These are phyloP conservation scores for Polytrichum commune DNA, from an alignment of 225 moss, liverwort and hornwort species.

Conservation along the genomic window DNA sequence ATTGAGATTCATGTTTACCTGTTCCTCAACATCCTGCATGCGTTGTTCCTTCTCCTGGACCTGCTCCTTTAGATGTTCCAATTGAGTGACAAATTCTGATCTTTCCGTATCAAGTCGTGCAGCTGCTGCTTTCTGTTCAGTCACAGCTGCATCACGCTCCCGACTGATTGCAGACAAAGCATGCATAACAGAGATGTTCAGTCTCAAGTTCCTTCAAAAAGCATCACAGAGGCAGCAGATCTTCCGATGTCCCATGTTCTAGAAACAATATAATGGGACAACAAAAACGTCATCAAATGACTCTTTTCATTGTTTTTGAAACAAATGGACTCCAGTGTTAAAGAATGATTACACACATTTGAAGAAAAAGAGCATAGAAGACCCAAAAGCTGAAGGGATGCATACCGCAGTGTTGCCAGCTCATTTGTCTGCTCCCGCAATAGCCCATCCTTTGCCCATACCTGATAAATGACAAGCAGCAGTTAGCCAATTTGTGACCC, in stretches of 20 bases:
- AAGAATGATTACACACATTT: too few species aligned
- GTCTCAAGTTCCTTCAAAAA: too few species aligned
- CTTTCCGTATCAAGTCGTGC: constrained; percentile 78
- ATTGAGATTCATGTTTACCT: constrained; percentile 38
- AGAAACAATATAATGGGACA: too few species aligned
- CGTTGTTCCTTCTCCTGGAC: constrained; percentile 73
- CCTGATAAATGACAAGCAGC: constrained; percentile 52
- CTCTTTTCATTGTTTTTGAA: too few species aligned
- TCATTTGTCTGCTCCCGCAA: constrained; percentile 87
- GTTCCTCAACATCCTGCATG: constrained; percentile 78
- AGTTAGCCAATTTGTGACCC: constrained; percentile 25
- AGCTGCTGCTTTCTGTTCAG: constrained; percentile 73
- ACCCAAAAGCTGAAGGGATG: background rate
- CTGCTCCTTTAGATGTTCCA: constrained; percentile 84
- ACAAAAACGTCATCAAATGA: too few species aligned
- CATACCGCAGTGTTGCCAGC: constrained; percentile 76
- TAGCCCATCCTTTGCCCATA: constrained; percentile 88
- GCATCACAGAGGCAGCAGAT: too few species aligned
- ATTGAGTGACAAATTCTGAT: constrained; percentile 62
- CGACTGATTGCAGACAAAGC: constrained; percentile 47
- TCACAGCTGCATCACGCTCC: constrained; percentile 71
- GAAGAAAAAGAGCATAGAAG: too few species aligned
- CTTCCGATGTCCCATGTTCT: too few species aligned
- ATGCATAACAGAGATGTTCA: background rate
- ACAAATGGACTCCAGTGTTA: too few species aligned